Conservation (phyloP, 257 asterid species). For the Dorcoceras hygrometricum region DNA sequence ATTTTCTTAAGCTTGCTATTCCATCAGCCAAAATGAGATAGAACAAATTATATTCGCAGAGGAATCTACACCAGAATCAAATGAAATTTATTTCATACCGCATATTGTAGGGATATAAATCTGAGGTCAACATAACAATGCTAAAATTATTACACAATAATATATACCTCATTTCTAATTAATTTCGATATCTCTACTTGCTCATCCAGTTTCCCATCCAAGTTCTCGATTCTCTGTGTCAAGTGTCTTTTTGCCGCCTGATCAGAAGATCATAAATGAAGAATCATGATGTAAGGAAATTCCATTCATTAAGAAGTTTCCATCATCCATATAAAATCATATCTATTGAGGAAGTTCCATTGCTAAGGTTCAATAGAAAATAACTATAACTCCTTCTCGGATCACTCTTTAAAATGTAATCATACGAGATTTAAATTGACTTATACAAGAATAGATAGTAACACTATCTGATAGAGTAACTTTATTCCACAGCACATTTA, state of each 20-base stretch:
- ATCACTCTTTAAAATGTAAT: neutral
- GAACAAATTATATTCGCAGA: neutral
- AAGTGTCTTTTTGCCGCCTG: slow-evolving; percentile 88
- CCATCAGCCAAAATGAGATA: slow-evolving; percentile 1
- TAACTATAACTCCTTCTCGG: neutral
- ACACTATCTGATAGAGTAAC: too few relatives aligned
- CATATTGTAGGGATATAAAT: neutral
- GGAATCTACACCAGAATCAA: neutral
- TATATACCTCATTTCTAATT: slow-evolving; percentile 63
- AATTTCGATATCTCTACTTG: slow-evolving; percentile 79
- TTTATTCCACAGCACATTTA: neutral
- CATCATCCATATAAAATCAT: neutral
- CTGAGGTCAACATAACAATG: neutral
- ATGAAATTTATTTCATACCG: neutral
- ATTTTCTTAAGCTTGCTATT: slow-evolving; percentile 6
- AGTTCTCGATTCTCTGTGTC: slow-evolving; percentile 87
- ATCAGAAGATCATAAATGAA: slow-evolving; percentile 16
- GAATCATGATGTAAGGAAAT: slow-evolving; percentile 17
- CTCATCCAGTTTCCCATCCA: slow-evolving; percentile 89
- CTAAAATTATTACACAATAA: neutral
- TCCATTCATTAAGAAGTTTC: slow-evolving; percentile 1
- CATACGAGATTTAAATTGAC: neutral
- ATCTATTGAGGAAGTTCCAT: neutral
- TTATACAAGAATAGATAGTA: too few relatives aligned
- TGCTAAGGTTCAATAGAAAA: neutral